Percentiles rank a stretch among this genome's conserved stretches.
Conservation (phyloP, 257 asterid species). For the Oldenlandia corymbosa region DNA sequence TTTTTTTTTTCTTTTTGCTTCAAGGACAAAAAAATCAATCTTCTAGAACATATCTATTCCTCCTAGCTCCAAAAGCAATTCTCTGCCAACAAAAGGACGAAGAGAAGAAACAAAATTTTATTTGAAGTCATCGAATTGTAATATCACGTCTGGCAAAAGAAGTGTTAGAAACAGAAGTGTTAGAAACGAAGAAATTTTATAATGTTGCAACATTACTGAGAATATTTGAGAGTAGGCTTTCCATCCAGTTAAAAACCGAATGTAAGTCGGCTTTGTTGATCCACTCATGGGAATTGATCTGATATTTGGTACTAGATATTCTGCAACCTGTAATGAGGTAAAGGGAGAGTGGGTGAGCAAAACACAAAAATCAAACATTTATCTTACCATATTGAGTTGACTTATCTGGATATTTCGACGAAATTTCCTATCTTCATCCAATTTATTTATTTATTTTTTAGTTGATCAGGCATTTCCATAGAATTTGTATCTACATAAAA, state of each 20-base stretch:
- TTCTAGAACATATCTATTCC: constrained; percentile 71
- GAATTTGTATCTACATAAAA: too few relatives aligned
- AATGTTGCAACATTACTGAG: constrained; percentile 47
- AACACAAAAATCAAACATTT: not conserved
- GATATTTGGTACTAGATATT: constrained; percentile 75
- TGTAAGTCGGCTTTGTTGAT: constrained; percentile 77
- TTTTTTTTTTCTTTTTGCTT: too few relatives aligned
- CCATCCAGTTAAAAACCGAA: constrained; percentile 88
- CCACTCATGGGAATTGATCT: constrained; percentile 67
- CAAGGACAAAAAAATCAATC: too few relatives aligned
- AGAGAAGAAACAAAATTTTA: not conserved
- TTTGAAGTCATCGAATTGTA: not conserved
- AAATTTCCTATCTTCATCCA: too few relatives aligned
- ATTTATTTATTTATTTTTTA: too few relatives aligned
- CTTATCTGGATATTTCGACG: too few relatives aligned
- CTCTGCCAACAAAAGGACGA: constrained; percentile 56
- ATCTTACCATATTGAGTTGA: not conserved
- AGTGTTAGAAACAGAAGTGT: not conserved
- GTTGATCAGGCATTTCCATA: too few relatives aligned
- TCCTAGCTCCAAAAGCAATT: constrained; percentile 83
- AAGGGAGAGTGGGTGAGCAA: not conserved
- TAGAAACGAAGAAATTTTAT: not conserved
- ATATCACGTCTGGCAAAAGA: not conserved
- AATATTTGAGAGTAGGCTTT: constrained; percentile 94
- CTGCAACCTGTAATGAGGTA: constrained; percentile 58